A percentile compares a stretch with the other conserved stretches of the same genome.
phyloP scores from a whole-genome alignment of 257 asterid species.

The Solanum chaucha region DNA sequence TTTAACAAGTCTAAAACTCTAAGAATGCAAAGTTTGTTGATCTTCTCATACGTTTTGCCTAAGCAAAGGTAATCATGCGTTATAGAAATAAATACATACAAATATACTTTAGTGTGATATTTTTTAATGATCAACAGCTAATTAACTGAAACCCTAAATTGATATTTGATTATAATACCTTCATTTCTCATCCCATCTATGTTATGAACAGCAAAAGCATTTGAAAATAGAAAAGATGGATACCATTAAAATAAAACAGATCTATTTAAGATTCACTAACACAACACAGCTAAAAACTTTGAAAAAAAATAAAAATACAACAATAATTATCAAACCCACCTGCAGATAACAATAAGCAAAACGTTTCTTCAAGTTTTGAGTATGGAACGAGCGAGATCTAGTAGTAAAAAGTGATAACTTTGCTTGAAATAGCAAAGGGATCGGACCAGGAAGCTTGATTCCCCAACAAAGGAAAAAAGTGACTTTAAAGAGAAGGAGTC shows the following conservation, averaged over 20 bases:
- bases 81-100: background rate
- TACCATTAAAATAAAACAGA: background rate
- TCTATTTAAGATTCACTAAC: background rate
- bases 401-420: background rate
- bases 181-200: background rate
- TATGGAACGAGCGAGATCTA: background rate
- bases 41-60: background rate
- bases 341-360: background rate
- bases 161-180: background rate
- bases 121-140: background rate
- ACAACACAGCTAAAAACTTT: background rate
- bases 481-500: background rate
- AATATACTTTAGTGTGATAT: background rate
- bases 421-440: slow-evolving; percentile 12
- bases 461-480: slow-evolving; percentile 21
- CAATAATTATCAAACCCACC: background rate
- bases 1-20: background rate
- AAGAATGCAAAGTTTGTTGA: background rate
- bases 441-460: slow-evolving; percentile 71
- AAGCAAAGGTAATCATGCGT: background rate
- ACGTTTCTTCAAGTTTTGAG: background rate
- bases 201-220: background rate
- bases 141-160: background rate
- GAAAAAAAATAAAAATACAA: background rate
- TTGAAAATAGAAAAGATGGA: background rate